Evolutionary conservation across 2,329 filamentous ascomycete species (phyloP).

Genomic region (Exutisphaerella laricina): DNA sequence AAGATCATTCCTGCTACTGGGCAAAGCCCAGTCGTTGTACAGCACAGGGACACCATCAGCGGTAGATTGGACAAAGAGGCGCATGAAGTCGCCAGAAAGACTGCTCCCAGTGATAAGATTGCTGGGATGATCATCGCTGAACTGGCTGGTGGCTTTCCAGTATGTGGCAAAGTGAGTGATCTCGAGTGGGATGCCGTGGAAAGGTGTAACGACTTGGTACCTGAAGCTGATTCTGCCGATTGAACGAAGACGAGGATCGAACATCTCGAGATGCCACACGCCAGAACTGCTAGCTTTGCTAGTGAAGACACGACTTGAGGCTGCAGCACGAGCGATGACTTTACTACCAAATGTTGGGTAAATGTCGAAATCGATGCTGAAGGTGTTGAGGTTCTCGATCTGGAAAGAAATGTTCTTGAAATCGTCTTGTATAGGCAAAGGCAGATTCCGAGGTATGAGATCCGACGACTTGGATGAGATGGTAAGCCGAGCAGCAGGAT

Average conservation of each 20-base stretch:
- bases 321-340: slow-evolving; percentile 92
- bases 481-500: slow-evolving; percentile 87
- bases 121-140: slow-evolving; percentile 70
- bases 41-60: slow-evolving; percentile 80
- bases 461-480: slow-evolving; percentile 96
- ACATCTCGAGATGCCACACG: slow-evolving; percentile 78
- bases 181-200: slow-evolving; percentile 83
- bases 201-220: slow-evolving; percentile 94
- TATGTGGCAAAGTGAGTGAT: slow-evolving; percentile 99
- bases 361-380: slow-evolving; percentile 94
- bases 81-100: slow-evolving; percentile 89
- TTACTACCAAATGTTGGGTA: slow-evolving; percentile 97
- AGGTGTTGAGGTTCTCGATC: slow-evolving; percentile 85
- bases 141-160: slow-evolving; percentile 96
- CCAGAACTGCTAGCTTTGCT: slow-evolving; percentile 69
- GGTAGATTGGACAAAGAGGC: slow-evolving; percentile 86
- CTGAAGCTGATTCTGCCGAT: slow-evolving; percentile 94
- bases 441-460: slow-evolving; percentile 91
- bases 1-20: slow-evolving; percentile 57
- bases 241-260: slow-evolving; percentile 82
- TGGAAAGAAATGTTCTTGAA: slow-evolving; percentile 92
- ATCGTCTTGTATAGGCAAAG: slow-evolving; percentile 94
- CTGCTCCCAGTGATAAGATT: slow-evolving; percentile 92
- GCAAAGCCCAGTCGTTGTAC: slow-evolving; percentile 72
- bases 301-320: slow-evolving; percentile 79